Evolutionary conservation across 106 monocot genomes (phyloP).

Genomic region (Ottelia alismoides): DNA sequence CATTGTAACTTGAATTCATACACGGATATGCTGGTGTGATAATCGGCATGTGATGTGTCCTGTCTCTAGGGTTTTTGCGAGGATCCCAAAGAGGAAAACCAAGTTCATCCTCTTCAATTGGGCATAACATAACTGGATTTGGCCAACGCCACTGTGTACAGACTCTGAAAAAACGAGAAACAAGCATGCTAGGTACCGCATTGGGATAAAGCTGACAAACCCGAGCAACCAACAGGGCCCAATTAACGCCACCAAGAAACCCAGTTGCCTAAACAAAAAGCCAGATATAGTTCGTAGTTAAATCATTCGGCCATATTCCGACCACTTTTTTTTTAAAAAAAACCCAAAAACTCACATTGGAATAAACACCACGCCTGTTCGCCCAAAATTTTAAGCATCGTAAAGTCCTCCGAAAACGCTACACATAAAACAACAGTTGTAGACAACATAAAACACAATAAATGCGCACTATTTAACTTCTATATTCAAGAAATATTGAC

Average conservation of each 20-base stretch:
- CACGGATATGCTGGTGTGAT: slow-evolving; percentile 96
- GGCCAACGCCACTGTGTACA: slow-evolving; percentile 97
- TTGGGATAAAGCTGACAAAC: slow-evolving; percentile 92
- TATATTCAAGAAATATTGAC: slow-evolving; percentile 9
- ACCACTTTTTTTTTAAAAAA: not conserved
- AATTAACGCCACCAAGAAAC: slow-evolving; percentile 90
- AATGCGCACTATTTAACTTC: not conserved
- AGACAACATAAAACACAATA: not conserved
- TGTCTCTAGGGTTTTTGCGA: slow-evolving; percentile 73
- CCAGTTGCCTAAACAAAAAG: slow-evolving; percentile 51
- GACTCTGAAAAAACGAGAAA: slow-evolving; percentile 86
- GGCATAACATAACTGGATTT: slow-evolving; percentile 79
- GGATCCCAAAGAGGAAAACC: slow-evolving; percentile 95
- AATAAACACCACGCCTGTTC: slow-evolving; percentile 81
- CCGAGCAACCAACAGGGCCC: slow-evolving; percentile 74
- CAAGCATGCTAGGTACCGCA: slow-evolving; percentile 80
- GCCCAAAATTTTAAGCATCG: slow-evolving; percentile 88
- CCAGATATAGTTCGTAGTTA: not conserved
- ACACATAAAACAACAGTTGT: slow-evolving; percentile 5
- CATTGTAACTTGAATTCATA: slow-evolving; percentile 98
- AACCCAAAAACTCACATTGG: slow-evolving; percentile 47
- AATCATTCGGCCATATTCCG: not conserved
- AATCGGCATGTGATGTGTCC: slow-evolving; percentile 86
- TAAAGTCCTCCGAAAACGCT: slow-evolving; percentile 77
- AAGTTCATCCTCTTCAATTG: slow-evolving; percentile 76